phyloP scores from a whole-genome alignment of 495 filamentous ascomycete species.

The Staphylotrichum tortipilum region DNA sequence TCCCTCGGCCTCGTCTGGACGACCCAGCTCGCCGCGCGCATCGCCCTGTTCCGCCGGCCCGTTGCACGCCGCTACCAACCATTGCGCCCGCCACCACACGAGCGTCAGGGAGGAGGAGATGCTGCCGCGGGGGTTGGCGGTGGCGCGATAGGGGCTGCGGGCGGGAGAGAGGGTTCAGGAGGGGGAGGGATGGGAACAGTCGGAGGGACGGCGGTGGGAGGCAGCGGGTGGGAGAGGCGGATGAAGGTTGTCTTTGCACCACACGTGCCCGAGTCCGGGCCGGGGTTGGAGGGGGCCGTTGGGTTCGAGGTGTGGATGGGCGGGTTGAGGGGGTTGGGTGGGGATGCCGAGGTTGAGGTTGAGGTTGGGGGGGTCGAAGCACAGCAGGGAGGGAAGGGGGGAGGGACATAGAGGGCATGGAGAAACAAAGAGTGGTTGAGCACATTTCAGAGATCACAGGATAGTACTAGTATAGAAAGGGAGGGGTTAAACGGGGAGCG shows the following conservation, averaged over 20 bases:
- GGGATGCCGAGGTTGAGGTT: slow-evolving; percentile 16
- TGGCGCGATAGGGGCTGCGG: no score
- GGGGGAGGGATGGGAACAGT: slow-evolving; percentile 12
- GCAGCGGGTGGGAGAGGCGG: slow-evolving; percentile 44
- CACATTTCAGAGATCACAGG: no score
- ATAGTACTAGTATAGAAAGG: no score
- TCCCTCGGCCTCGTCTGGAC: slow-evolving; percentile 83
- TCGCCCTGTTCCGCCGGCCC: slow-evolving; percentile 64
- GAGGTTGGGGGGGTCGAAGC: slow-evolving; percentile 8
- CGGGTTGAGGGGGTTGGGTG: slow-evolving; percentile 38
- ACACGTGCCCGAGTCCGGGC: slow-evolving; percentile 48
- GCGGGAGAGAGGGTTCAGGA: no score
- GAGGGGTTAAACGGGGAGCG: no score
- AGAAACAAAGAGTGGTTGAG: no score
- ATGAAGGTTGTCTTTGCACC: slow-evolving; percentile 77
- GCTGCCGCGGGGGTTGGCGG: no score
- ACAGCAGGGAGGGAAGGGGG: slow-evolving; percentile 4
- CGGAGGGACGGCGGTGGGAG: not conserved
- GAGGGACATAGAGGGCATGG: no score
- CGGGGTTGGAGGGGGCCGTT: slow-evolving; percentile 35
- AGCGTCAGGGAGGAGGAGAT: no score
- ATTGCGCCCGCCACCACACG: no score
- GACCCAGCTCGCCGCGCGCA: slow-evolving; percentile 72
- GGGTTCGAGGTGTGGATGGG: slow-evolving; percentile 50
- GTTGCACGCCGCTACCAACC: slow-evolving; percentile 1